Conservation (phyloP, 179 eudicot genomes). For the Sideroxylon spinosum region DNA sequence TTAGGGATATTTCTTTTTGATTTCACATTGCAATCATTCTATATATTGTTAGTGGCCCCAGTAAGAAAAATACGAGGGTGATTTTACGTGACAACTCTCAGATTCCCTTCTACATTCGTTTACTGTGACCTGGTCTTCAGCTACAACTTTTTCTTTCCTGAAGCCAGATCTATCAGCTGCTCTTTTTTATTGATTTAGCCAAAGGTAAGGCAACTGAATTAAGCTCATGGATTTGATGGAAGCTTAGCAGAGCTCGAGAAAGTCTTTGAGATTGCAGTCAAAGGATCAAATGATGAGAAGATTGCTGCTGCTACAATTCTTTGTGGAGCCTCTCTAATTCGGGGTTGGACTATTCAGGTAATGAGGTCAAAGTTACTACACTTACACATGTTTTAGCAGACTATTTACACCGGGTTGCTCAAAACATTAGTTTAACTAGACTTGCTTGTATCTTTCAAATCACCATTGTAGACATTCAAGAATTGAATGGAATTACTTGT, state of each 20-base stretch:
- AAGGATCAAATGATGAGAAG: constrained; percentile 85
- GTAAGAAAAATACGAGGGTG: not conserved
- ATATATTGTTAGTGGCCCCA: not conserved
- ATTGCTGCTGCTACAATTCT: constrained; percentile 82
- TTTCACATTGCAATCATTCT: not conserved
- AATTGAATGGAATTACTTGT: too few species aligned
- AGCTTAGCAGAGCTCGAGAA: constrained; percentile 98
- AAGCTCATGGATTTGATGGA: constrained; percentile 93
- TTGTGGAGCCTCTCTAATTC: constrained; percentile 81
- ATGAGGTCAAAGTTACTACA: not conserved
- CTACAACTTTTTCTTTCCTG: constrained; percentile 29
- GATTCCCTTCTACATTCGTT: constrained; percentile 15
- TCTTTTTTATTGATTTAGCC: constrained; percentile 33
- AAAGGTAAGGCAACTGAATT: constrained; percentile 71
- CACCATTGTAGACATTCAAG: too few species aligned
- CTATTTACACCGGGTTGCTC: not conserved
- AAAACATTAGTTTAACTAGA: not conserved
- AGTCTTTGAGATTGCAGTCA: constrained; percentile 75
- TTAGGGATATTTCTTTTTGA: not conserved
- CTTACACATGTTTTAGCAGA: not conserved
- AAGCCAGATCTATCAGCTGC: constrained; percentile 42
- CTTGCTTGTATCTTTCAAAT: too few species aligned
- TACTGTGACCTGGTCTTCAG: constrained; percentile 30
- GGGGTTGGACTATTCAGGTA: constrained; percentile 96
- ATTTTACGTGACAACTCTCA: not conserved